Base-by-base conservation (phyloP, 768 basidiomycete genomes). In the Amanita pallidorosea region DNA sequence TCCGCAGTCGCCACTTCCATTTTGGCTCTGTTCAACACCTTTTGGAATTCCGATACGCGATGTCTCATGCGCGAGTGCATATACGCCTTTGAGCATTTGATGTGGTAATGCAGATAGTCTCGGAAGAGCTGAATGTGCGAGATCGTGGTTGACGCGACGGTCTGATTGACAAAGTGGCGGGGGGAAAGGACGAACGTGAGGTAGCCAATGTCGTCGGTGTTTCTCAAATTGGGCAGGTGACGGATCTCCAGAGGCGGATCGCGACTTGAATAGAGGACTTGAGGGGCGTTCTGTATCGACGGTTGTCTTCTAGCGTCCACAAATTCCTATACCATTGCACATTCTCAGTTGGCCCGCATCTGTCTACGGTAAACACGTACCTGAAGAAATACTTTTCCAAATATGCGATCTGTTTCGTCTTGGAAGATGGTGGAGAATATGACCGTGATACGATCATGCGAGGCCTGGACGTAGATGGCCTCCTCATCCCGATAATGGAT, bases 71-170 rank as follows among this genome's bases (percentile, higher is more conserved):
- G 76, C 2, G 91, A 94, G 68, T 98, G 95, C 91, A 99, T 95
- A 69, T 99, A 98, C 0, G 95, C 96, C 67, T 97, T 97, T 47
- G 86, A 93, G 64, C 92, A 94, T 61, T 95, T 98, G 77, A 99
- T 96, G 63, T 98, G 95, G 67, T 98, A 98, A 69, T 99, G 96
- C n/a, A 99, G 74, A 63, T 97, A 97, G 66, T 97, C 92, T 51
- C 96, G 81, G 85, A 99, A 98, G 22, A 95, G 73, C 64, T 97
- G 91, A 60, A 98, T 88, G 59, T 91, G 91, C 25, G 92, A 93
- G 63, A 97, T 96, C 12, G 92, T 93, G 35, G 74, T 71, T 2
- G 78, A 72, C 12, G 91, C 87, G 17, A 78, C 71, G 17, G 73
- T 65, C 2, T 80, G 72, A 58, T 82, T 87, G 54, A 77, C 65